Conservation (phyloP, 2,329 filamentous ascomycete species). For the Paecilomyces niveus region DNA sequence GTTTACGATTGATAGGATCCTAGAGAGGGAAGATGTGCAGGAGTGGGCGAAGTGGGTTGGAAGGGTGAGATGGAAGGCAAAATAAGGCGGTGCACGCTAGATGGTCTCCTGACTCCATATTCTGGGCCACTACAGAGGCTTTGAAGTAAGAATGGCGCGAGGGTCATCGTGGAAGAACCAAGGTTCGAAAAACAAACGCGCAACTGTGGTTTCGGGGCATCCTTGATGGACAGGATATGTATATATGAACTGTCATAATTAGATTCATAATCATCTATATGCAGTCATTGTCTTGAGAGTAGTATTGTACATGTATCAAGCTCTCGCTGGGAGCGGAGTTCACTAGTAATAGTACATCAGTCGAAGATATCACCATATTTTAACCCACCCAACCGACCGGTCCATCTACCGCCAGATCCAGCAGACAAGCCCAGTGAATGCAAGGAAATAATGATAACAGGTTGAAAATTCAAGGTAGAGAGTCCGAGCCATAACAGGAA, state of each 20-base stretch:
- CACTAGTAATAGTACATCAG: neutral
- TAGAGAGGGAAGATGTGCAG: constrained; percentile 63
- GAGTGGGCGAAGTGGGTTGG: constrained; percentile 68
- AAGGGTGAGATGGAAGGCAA: constrained; percentile 65
- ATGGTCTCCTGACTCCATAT: no score
- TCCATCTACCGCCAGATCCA: neutral
- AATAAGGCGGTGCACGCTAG: constrained; percentile 19
- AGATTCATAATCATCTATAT: neutral
- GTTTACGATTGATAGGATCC: constrained; percentile 65
- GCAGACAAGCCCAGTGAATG: neutral
- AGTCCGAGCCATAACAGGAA: neutral
- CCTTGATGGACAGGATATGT: neutral
- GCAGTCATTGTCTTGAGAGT: neutral
- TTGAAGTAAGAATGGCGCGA: no score
- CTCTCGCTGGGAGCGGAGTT: neutral
- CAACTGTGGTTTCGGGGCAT: neutral
- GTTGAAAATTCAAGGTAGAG: neutral
- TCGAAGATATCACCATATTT: neutral
- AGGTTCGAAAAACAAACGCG: neutral
- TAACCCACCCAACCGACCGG: neutral
- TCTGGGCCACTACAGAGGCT: no score
- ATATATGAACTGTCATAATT: neutral
- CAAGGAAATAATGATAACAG: neutral
- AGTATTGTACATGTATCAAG: neutral
- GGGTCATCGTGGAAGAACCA: no score